Conservation (phyloP, 2,329 filamentous ascomycete species). For the Colletotrichum sp. region DNA sequence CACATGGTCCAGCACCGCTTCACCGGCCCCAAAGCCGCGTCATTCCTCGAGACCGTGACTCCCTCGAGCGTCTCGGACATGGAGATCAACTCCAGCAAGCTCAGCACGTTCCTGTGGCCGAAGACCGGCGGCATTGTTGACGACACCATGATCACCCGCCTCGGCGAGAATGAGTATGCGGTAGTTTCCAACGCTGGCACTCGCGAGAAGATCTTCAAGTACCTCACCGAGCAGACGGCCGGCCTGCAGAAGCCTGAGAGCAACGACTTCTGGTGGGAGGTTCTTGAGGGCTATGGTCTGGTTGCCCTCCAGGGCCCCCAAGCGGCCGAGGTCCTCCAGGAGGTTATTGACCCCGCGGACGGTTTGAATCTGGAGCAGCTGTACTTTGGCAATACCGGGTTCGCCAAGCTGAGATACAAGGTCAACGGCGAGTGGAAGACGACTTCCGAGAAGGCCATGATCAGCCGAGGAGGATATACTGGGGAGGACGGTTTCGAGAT, state of each 20-base stretch:
- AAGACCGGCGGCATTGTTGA: slow-evolving; percentile 90
- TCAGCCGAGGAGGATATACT: slow-evolving; percentile 92
- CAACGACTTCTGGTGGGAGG: slow-evolving; percentile 69
- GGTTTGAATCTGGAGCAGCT: slow-evolving; percentile 66
- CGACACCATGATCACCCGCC: slow-evolving; percentile 87
- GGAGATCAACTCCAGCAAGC: slow-evolving; percentile 71
- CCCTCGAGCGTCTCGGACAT: slow-evolving; percentile 75
- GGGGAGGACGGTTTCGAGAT: slow-evolving; percentile 99
- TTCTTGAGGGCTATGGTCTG: slow-evolving; percentile 76
- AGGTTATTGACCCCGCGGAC: slow-evolving; percentile 61
- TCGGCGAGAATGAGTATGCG: slow-evolving; percentile 80
- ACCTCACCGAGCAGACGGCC: slow-evolving; percentile 73
- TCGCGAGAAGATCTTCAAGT: slow-evolving; percentile 84
- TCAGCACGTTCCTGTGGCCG: slow-evolving; percentile 84
- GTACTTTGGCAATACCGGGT: slow-evolving; percentile 81
- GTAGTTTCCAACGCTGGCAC: slow-evolving; percentile 96
- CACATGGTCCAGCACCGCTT: slow-evolving; percentile 96
- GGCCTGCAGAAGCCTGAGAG: slow-evolving; percentile 61
- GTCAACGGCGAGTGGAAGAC: slow-evolving; percentile 48
- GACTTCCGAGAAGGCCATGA: slow-evolving; percentile 60
- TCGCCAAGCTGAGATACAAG: slow-evolving; percentile 67
- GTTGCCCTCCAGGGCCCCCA: slow-evolving; percentile 90
- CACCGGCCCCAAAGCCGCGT: slow-evolving; percentile 77
- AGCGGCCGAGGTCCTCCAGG: slow-evolving; percentile 71
- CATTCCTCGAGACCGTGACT: slow-evolving; percentile 84